Conservation (phyloP, 2,329 filamentous ascomycete genomes). For the Trichoderma oligosporum region DNA sequence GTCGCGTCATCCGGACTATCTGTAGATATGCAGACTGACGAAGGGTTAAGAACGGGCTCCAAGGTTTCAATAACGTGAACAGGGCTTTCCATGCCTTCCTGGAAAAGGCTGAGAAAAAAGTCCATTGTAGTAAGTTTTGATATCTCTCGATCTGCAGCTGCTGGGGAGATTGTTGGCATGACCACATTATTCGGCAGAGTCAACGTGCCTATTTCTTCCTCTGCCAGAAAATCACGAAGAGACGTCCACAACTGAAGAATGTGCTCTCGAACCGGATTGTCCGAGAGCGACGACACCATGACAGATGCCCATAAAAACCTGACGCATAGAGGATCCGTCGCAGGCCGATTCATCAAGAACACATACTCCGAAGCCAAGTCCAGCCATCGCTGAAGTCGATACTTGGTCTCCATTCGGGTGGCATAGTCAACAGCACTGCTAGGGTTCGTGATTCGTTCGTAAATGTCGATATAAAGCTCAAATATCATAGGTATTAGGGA, state of each 20-base stretch:
- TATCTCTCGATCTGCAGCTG: slow-evolving; percentile 85
- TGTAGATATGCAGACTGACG: slow-evolving; percentile 46
- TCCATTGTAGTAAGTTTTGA: slow-evolving; percentile 93
- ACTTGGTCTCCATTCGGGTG: slow-evolving; percentile 47
- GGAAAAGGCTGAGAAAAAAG: slow-evolving; percentile 88
- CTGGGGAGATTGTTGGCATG: slow-evolving; percentile 80
- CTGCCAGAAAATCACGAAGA: slow-evolving; percentile 48
- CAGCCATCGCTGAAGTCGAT: slow-evolving; percentile 51
- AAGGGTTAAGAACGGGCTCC: slow-evolving; percentile 83
- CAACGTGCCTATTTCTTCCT: slow-evolving; percentile 44
- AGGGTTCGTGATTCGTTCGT: slow-evolving; percentile 55
- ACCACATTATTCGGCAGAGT: slow-evolving; percentile 77
- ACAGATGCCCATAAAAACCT: slow-evolving; percentile 58
- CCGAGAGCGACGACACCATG: slow-evolving; percentile 49
- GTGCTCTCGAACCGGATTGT: slow-evolving; percentile 53
- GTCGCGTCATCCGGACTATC: slow-evolving; percentile 16
- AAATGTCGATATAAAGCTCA: slow-evolving; percentile 59
- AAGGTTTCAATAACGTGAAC: slow-evolving; percentile 84
- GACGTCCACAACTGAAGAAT: slow-evolving; percentile 57
- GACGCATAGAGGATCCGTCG: slow-evolving; percentile 41
- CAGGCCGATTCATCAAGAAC: slow-evolving; percentile 33
- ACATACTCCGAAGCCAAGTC: slow-evolving; percentile 46
- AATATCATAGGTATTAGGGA: slow-evolving; percentile 55
- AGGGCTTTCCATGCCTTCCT: slow-evolving; percentile 75
- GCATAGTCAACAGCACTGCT: slow-evolving; percentile 50